Base-by-base conservation (phyloP, 2,329 filamentous ascomycete genomes). In the Colletotrichum sp. region DNA sequence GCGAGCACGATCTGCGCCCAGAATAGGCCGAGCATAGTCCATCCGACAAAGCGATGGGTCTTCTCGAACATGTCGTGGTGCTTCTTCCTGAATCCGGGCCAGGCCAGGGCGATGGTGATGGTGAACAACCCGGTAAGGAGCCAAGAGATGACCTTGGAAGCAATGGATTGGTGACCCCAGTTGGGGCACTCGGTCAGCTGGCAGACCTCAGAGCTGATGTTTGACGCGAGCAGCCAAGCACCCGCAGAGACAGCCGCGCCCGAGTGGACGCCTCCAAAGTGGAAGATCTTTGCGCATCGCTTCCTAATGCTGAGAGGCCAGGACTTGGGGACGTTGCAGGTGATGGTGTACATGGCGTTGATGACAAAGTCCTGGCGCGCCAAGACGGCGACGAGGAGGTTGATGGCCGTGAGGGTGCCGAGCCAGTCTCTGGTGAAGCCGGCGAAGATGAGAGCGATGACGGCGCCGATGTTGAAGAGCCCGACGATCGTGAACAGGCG, bases 11-110 rank as follows among this genome's bases (percentile, higher is more conserved):
- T 87, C 75, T 94, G 90, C 1, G 82, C 88, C 90, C 94, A 94
- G 80, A 96, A 93, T 27, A 95, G 84, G 2, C 84, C 87, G 8
- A 95, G 86, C 12, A 91, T 87, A 9, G 89, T 87, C 85, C 85
- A 86, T 27, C 85, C 85, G 28, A 86, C 83, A 72, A 87, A 86
- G 25, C 85, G 84, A 75, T 87, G 85, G 68, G 86, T 84, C 15
- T 80, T 81, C 77, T 87, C 85, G 68, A 86, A 87, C 8, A 83
- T 79, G 75, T 87, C 86, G 77, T 86, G 85, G 77, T 86, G 83
- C 66, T 87, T 89, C 78, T 88, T 86, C n/a, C 94, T 91, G 78
- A 95, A 87, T 9, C 83, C 81, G 3, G 94, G 94, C 82, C 93
- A 90, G 2, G 94, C 92, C 61, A 92, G 64, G 5, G 32, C 90